Base-by-base conservation (phyloP, 163 green algal genomes). In the Trebouxiophyceae sp. region DNA sequence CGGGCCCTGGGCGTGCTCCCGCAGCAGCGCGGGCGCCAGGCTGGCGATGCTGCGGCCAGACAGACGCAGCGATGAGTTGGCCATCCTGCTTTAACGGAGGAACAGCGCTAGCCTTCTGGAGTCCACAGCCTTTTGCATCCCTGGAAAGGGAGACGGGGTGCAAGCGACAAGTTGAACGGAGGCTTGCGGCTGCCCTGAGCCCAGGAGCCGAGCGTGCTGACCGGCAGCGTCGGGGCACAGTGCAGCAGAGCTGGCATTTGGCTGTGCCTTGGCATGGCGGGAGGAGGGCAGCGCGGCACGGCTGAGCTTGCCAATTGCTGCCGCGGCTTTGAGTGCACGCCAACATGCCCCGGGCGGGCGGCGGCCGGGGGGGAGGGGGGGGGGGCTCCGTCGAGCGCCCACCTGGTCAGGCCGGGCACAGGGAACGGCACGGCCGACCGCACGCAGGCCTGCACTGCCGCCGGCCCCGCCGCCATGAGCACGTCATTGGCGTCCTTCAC, bases 401-500 rank as follows among this genome's bases (percentile, higher is more conserved):
- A 78, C 45, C 67, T 67, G 60, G 84, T 71, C 54, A 93, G 76
- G 1, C 87, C 87, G 0, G 66, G 63, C 44, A 93, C 87, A 27
- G 86, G 87, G 56, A 86, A 77, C 7, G 76, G 72, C 54, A 86
- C 70, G 4, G 80, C 79, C 1, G 33, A 46, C 29, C 77, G 63
- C 5, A 94, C 45, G 16, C 82, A 83, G 2, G 27, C 57, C 8
- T 32, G 31, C 46, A 97, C 71, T 27, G 68, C 71, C n/a, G 77
- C 75, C 0, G 69, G 54, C 0, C 89, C 90, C 65, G 93, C 80
- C 34, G 69, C 65, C 61, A 88, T 60, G 59, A 98, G 77, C 65
- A 95, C 84, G 34, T 98, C 89, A 63, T 93, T 93, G 5, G 91
- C 91, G 72, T 96, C 86, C 76, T 95, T 95, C 46, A 31, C 29